Conservation (phyloP, 352 stramenopile genomes). For the Globisporangium paddicum region DNA sequence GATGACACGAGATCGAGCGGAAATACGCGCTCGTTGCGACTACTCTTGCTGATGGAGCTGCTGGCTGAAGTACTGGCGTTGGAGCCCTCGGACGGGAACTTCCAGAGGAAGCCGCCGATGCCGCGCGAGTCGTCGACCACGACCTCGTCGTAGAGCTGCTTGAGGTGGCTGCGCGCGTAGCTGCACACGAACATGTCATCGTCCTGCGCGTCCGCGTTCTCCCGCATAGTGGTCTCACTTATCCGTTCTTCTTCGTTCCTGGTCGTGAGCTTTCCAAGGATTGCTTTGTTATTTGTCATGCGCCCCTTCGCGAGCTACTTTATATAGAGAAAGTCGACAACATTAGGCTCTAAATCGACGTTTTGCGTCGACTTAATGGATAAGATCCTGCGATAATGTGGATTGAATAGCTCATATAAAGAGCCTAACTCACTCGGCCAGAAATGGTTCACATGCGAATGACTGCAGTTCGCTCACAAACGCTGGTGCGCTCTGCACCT, state of each 20-base stretch:
- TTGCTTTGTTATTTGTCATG: neutral
- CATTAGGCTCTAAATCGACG: neutral
- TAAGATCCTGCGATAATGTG: neutral
- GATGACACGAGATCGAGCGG: neutral
- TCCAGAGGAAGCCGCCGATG: constrained; percentile 45
- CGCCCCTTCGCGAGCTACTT: neutral
- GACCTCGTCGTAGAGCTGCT: constrained; percentile 10
- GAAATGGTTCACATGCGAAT: constrained; percentile 16
- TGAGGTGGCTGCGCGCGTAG: constrained; percentile 15
- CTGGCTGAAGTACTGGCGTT: constrained; percentile 15
- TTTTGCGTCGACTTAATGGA: neutral
- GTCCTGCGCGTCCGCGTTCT: neutral
- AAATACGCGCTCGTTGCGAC: neutral
- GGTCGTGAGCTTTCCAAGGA: neutral
- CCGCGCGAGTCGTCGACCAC: constrained; percentile 16
- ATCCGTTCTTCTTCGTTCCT: neutral
- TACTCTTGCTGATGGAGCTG: neutral
- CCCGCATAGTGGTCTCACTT: neutral
- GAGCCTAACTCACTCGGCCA: neutral
- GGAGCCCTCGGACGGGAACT: constrained; percentile 65
- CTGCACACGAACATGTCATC: constrained; percentile 14
- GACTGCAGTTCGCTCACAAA: constrained; percentile 36
- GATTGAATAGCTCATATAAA: neutral
- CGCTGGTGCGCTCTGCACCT: constrained; percentile 20
- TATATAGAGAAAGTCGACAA: neutral